These are phyloP conservation scores for Fusarium coicis DNA, from an alignment of 2,329 filamentous ascomycete genomes.

Conservation along the genomic window DNA sequence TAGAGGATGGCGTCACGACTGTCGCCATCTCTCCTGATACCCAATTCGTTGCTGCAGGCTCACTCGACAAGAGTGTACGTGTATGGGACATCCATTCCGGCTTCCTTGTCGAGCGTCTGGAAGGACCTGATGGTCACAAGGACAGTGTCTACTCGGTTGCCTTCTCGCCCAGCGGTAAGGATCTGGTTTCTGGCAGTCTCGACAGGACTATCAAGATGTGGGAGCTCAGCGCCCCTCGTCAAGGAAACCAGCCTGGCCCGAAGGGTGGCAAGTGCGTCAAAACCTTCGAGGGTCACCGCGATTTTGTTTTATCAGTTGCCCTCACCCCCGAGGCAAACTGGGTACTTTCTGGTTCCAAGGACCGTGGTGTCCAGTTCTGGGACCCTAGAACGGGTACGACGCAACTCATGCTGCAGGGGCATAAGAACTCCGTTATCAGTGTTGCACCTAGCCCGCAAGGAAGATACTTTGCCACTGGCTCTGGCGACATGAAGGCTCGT, in stretches of 20 bases:
- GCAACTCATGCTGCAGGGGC: conserved; percentile 97
- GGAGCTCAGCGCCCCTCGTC: conserved; percentile 82
- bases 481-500: conserved; percentile 95
- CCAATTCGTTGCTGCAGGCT: conserved; percentile 92
- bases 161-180: conserved; percentile 91
- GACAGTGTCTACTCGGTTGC: conserved; percentile 97
- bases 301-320: conserved; percentile 96
- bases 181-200: conserved; percentile 92
- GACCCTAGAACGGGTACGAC: conserved; percentile 92
- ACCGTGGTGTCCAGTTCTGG: conserved; percentile 98
- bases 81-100: conserved; percentile 94
- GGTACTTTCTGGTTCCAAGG: conserved; percentile 98
- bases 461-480: conserved; percentile 92
- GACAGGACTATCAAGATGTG: conserved; percentile 99
- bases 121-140: conserved; percentile 94
- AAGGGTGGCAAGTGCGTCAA: conserved; percentile 94
- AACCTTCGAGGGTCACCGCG: conserved; percentile 97
- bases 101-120: conserved; percentile 88
- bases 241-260: conserved; percentile 71
- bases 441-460: conserved; percentile 93
- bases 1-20: conserved; percentile 97
- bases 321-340: conserved; percentile 93
- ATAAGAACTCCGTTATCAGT: conserved; percentile 98
- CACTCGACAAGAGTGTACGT: conserved; percentile 95
- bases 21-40: conserved; percentile 97